Evolutionary conservation across 2,329 filamentous ascomycete species (phyloP), one percentile per base, ranked within the genome.

Genomic region (Cladophialophora psammophila): DNA sequence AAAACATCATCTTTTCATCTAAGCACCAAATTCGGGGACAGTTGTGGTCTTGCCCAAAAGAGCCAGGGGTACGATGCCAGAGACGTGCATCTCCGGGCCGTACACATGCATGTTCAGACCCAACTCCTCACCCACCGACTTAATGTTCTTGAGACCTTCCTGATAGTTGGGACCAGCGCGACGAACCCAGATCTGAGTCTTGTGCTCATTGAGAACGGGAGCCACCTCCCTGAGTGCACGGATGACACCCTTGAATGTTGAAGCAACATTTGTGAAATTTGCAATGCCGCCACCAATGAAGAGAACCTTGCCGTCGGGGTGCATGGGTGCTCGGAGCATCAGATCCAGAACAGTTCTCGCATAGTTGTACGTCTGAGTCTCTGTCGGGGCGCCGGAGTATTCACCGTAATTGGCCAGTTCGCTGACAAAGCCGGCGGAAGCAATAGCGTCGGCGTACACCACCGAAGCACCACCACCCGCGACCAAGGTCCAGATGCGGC

Each of bases 281-380:
- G 95, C 95, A 87, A 99, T 99, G 88, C 95, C 95, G 85, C 95
- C 95, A 82, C 95, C 95, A 74, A 99, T 98, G 88, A 99, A 99
- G 73, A 99, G 90, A 62, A 99, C 93, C 88, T 98, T 99, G 86
- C 95, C 95, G 78, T 97, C 90, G 69, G 92, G 87, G 81, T 88
- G 86, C 78, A 88, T 81, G 66, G 95, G 94, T 64, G 94, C 91
- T 74, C 95, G 92, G 75, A 99, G 91, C 92, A 99, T 96, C 72
- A 99, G 89, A 81, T 99, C 95, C 71, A 99, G 87, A 72, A 99
- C 93, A 35, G 95, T 99, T 78, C 92, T 91, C 78, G 95, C 94
- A 84, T 99, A 99, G 89, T 98, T 94, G 90, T 92, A 99, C 69
- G 95, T 98, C 84, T 99, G 95, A 54, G 93, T 96, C 89, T 99